Base-by-base conservation (phyloP, 495 filamentous ascomycete species). In the Bryoglossum gracile region DNA sequence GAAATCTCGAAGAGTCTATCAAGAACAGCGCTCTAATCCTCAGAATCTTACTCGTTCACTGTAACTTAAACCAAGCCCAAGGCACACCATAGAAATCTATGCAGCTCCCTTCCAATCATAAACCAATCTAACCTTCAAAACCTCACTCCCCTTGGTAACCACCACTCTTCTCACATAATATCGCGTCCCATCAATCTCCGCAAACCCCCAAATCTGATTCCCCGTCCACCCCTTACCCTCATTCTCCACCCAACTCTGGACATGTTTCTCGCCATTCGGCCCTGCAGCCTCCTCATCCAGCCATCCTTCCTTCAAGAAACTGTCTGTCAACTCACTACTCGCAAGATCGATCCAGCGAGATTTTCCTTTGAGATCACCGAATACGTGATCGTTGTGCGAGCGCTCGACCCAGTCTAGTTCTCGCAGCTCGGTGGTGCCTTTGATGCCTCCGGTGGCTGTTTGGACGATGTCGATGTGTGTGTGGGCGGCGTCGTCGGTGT, bases 381-480 rank as follows among this genome's bases (percentile, higher is more conserved):
- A 97, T 46, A 95, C 74, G 68, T 80, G 76, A 68, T 96, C 91
- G 21, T 64, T 64, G 68, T 92, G 87, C 34, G 78, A 74, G 50
- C 87, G 83, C 59, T 67, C 73, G 25, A 54, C 52, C 75, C 78
- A 81, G 72, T 96, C 87, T 1, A 91, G 68, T 23, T 62, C 75
- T 50, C 91, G 85, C 19, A 67, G 63, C 67, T 95, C 89, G 23
- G 72, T 71, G 18, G 84, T 84, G 48, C 83, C 84, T 42, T 58
- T 55, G 43, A 61, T 57, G 17, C 59, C 87, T 52, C 86, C 87
- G 6, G 85, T 87, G 28, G 78, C 75, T 21, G 76, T 72, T 67
- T 95, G 89, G 22, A 80, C 73, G 62, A 94, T 85, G 65, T 94
- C 83, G 69, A 96, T 80, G 72, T 87, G 86, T 46, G 76, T 71